Percentiles rank a stretch among this genome's conserved stretches.
These are phyloP conservation scores for Lasiodiplodia sp. DNA, from an alignment of 2,329 filamentous ascomycete genomes.

Conservation along the genomic window DNA sequence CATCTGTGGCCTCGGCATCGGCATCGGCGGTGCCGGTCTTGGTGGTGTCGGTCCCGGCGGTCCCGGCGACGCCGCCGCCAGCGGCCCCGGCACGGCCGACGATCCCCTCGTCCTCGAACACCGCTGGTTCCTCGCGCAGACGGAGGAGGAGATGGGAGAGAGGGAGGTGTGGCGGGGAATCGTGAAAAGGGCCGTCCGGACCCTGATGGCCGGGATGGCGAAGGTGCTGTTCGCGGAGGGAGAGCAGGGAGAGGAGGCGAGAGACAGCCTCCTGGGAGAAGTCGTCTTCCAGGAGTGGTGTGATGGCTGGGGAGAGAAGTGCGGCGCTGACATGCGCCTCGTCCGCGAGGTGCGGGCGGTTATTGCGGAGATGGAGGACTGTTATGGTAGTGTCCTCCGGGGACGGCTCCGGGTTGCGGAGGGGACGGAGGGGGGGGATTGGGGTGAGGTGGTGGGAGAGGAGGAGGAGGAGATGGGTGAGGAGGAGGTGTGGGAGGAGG, in stretches of 20 bases:
- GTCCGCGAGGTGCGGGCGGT: not conserved
- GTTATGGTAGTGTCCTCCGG: not conserved
- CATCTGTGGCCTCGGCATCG: too few species aligned
- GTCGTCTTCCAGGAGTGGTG: conserved; percentile 7
- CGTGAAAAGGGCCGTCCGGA: not conserved
- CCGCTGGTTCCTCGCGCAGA: not conserved
- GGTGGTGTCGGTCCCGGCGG: too few species aligned
- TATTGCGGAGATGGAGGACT: not conserved
- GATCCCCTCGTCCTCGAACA: not conserved
- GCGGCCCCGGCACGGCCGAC: not conserved
- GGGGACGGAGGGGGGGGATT: not conserved
- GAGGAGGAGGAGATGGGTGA: not conserved
- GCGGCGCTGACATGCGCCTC: not conserved
- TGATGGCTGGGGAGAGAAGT: not conserved
- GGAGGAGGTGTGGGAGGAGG: not conserved
- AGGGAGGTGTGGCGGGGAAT: not conserved
- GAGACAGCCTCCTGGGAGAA: not conserved
- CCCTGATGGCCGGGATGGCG: not conserved
- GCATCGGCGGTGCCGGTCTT: too few species aligned
- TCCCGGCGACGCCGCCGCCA: too few species aligned
- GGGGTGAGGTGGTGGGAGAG: not conserved
- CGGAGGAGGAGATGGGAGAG: too few species aligned
- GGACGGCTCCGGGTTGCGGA: not conserved
- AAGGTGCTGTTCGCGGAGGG: not conserved
- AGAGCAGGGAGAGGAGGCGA: not conserved